Conservation (phyloP, 192 early-diverging fungal genomes). For the Linnemannia exigua region DNA sequence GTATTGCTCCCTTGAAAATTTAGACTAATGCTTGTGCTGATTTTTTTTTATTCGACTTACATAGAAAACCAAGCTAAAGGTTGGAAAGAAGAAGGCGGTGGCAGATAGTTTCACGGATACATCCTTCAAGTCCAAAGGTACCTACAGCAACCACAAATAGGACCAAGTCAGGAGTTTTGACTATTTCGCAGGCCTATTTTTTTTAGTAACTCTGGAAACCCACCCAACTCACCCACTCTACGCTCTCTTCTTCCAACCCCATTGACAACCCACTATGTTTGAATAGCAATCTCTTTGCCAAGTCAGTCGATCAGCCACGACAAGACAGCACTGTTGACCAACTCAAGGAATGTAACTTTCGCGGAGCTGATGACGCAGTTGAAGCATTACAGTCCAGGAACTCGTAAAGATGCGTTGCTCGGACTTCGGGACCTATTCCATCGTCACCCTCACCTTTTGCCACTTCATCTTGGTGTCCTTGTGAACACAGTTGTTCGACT, state of each 20-base stretch:
- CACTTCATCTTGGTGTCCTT: constrained; percentile 58
- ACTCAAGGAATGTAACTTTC: constrained; percentile 82
- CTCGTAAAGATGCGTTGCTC: constrained; percentile 66
- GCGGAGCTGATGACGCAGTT: constrained; percentile 81
- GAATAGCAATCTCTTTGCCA: constrained; percentile 79
- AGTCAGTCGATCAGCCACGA: constrained; percentile 84
- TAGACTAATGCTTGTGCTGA: not conserved
- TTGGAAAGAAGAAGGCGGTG: constrained; percentile 88
- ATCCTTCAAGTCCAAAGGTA: constrained; percentile 85
- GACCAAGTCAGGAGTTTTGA: not conserved
- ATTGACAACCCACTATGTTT: not conserved
- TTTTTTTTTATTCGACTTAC: not conserved
- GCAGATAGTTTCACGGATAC: constrained; percentile 84
- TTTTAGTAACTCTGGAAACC: not conserved
- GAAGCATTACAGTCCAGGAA: constrained; percentile 81
- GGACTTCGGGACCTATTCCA: constrained; percentile 65
- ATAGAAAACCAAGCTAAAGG: constrained; percentile 92
- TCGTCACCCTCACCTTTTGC: constrained; percentile 58
- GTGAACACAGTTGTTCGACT: constrained; percentile 64
- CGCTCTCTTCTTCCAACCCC: not conserved
- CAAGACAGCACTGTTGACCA: constrained; percentile 80
- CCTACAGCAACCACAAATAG: not conserved
- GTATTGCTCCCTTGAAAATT: not conserved
- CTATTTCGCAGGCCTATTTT: not conserved
- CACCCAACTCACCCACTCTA: not conserved